Evolutionary conservation across 2,329 filamentous ascomycete genomes (phyloP).

Genomic region (Didymella keratinophila): DNA sequence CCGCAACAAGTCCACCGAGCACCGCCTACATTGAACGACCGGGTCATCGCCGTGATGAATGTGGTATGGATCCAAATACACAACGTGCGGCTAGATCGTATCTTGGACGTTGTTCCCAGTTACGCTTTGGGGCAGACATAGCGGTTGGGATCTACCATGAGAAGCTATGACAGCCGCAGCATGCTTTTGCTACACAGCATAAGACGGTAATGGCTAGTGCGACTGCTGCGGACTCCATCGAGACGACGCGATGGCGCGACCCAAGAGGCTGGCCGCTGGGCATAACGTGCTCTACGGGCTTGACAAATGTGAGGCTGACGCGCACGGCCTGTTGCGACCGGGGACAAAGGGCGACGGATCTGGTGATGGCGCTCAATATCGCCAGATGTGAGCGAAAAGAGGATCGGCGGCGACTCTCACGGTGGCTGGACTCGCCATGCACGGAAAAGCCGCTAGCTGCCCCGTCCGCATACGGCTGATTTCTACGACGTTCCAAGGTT

Average conservation of each 20-base stretch:
- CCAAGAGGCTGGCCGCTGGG: constrained; percentile 5
- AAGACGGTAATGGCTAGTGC: constrained; percentile 16
- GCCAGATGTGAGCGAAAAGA: constrained; percentile 6
- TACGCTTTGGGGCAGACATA: constrained; percentile 32
- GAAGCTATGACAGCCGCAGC: constrained; percentile 32
- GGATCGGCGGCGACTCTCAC: constrained; percentile 22
- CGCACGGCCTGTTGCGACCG: constrained; percentile 8
- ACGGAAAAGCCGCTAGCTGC: constrained; percentile 28
- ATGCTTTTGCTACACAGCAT: constrained; percentile 42
- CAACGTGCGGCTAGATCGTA: constrained; percentile 45
- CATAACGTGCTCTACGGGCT: neutral
- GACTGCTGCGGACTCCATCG: neutral
- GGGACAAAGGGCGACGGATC: constrained; percentile 11
- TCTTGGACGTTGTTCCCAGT: constrained; percentile 24
- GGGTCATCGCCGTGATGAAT: constrained; percentile 15
- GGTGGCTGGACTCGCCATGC: constrained; percentile 39
- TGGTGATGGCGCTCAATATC: constrained; percentile 2
- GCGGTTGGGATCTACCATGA: constrained; percentile 13
- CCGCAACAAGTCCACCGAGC: neutral
- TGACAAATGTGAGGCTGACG: constrained; percentile 11
- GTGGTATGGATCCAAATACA: constrained; percentile 41
- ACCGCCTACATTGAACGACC: neutral
- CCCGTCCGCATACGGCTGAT: constrained; percentile 35
- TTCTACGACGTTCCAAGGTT: constrained; percentile 49
- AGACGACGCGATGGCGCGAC: constrained; percentile 2